Base-by-base conservation (phyloP, 202 grass and related monocot genomes). In the Eragrostis tef region DNA sequence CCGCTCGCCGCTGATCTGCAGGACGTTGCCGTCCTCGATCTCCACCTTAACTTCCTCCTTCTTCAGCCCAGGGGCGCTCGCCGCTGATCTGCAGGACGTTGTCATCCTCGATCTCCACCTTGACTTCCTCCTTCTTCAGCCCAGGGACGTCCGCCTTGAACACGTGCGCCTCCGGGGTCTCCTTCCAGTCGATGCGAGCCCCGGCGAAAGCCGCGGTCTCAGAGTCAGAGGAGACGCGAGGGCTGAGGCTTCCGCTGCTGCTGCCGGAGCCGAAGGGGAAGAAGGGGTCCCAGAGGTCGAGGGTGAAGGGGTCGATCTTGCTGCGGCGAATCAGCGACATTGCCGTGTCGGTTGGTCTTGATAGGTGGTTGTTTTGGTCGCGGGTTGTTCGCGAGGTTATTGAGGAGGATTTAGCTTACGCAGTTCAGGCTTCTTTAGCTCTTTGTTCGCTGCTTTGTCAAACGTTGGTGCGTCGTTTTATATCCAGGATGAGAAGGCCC, bases 21-120 rank as follows among this genome's bases (percentile, higher is more conserved):
- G 85, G 17, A 97, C 6, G 47, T 91, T 96, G 45, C 86, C 90
- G 7, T 93, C 90, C 68, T 92, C 88, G 2, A 90, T 81, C 83
- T 93, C 90, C 61, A 96, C 90, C 83, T 93, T 96, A 0, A 93
- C 64, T 83, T 96, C 93, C 76, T 96, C 93, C 73, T 93, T 96
- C 83, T 85, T 96, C 6, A 93, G 34, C 27, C 93, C 88, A 3
- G 90, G 93, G 13, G 92, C 79, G 6, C 93, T 90, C 0, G 88
- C 88, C 86, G 78, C 91, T 97, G 85, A 97, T 94, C 81, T 85
- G 85, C 4, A 97, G 85, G 17, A 97, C 6, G 47, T 91, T 96
- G 45, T 84, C 90, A 6, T 93, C 90, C 68, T 92, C 88, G 2
- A 90, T 81, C 83, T 93, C 90, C 61, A 96, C 90, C 83, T 93